Evolutionary conservation across 257 asterid species (phyloP).

Genomic region (Petrea volubilis): DNA sequence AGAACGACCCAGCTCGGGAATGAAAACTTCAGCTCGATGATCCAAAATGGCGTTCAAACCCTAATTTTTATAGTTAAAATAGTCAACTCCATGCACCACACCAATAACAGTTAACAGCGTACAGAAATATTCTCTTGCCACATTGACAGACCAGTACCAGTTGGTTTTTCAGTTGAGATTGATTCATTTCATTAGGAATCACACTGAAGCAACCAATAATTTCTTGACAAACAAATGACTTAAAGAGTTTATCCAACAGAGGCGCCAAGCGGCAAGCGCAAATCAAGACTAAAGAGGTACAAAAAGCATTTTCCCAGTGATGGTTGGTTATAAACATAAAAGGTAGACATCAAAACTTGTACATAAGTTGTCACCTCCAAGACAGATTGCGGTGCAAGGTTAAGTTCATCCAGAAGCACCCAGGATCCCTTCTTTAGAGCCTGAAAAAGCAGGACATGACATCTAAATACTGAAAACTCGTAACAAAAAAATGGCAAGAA

Average conservation of each 20-base stretch:
- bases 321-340: slow-evolving; percentile 7
- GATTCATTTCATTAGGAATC: background rate
- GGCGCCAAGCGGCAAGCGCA: background rate
- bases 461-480: slow-evolving; percentile 1
- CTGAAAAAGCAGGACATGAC: slow-evolving; percentile 42
- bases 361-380: slow-evolving; percentile 64
- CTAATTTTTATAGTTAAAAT: slow-evolving; percentile 35
- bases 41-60: slow-evolving; percentile 96
- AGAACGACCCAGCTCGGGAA: slow-evolving; percentile 86
- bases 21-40: slow-evolving; percentile 97
- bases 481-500: background rate
- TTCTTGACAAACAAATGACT: background rate
- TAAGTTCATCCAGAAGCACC: slow-evolving; percentile 96
- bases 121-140: slow-evolving; percentile 11
- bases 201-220: background rate
- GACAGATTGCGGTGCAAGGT: slow-evolving; percentile 99
- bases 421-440: slow-evolving; percentile 93
- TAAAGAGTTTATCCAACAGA: background rate
- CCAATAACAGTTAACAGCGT: background rate
- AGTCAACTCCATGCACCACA: slow-evolving; percentile 17
- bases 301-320: too few species aligned
- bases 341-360: background rate
- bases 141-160: background rate
- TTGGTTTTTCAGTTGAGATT: slow-evolving; percentile 3
- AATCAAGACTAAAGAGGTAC: background rate